Conservation (phyloP, 1,284 basidiomycete genomes). For the Malassezia psittaci region DNA sequence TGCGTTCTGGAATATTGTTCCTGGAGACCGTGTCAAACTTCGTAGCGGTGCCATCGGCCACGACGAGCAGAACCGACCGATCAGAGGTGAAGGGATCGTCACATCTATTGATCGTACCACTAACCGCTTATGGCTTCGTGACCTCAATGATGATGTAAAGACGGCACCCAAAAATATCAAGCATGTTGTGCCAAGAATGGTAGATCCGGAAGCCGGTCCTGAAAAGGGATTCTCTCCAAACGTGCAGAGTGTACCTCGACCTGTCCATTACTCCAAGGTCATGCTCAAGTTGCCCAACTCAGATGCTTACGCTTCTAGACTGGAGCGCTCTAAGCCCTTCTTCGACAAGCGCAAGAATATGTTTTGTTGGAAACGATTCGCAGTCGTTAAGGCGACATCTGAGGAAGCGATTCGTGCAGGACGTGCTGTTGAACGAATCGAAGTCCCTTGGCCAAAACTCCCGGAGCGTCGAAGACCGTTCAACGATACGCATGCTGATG, state of each 20-base stretch:
- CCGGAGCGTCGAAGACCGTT: constrained; percentile 20
- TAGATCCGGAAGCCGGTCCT: constrained; percentile 26
- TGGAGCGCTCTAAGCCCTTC: constrained; percentile 27
- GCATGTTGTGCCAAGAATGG: constrained; percentile 32
- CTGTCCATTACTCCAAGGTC: constrained; percentile 46
- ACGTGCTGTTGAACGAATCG: constrained; percentile 25
- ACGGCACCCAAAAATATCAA: constrained; percentile 34
- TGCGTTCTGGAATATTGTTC: constrained; percentile 49
- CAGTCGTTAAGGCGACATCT: constrained; percentile 28
- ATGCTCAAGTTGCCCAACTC: constrained; percentile 42
- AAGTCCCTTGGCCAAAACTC: constrained; percentile 41
- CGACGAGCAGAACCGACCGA: constrained; percentile 23
- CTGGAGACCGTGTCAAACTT: constrained; percentile 47
- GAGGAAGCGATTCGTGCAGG: constrained; percentile 25
- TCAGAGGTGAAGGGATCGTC: constrained; percentile 41
- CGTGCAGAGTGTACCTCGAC: constrained; percentile 29
- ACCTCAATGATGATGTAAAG: constrained; percentile 34
- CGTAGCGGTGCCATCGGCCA: constrained; percentile 36
- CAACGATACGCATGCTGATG: constrained; percentile 19
- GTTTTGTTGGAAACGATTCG: constrained; percentile 41
- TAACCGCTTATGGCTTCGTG: constrained; percentile 40
- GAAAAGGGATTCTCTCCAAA: constrained; percentile 40
- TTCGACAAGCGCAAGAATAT: constrained; percentile 31
- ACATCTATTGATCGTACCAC: constrained; percentile 34
- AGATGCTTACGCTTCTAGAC: constrained; percentile 32